Percentiles rank a stretch among this genome's conserved stretches.
Evolutionary conservation across 2,329 filamentous ascomycete genomes (phyloP).

Genomic region (Trichoderma sp.): DNA sequence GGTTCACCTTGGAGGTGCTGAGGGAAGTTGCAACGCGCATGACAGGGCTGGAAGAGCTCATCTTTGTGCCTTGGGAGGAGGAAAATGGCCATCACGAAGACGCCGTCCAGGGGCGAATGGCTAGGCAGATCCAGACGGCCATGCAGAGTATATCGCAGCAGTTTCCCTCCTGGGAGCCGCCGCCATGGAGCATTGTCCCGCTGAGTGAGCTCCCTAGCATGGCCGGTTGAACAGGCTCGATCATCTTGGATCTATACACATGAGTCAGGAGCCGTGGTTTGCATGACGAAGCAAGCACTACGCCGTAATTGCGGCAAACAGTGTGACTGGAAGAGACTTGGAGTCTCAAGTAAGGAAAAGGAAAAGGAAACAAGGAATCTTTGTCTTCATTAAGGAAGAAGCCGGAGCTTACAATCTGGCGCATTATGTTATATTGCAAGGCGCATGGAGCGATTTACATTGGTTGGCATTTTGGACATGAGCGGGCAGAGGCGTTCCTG

Average conservation of each 20-base stretch:
- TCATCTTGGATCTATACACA: background rate
- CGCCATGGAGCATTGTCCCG: conserved; percentile 43
- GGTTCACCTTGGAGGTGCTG: conserved; percentile 45
- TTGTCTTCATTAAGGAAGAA: background rate
- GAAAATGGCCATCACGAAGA: conserved; percentile 38
- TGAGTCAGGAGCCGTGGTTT: background rate
- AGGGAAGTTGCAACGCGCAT: conserved; percentile 43
- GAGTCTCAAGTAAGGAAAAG: background rate
- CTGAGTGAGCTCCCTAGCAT: conserved; percentile 32
- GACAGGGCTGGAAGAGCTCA: conserved; percentile 44
- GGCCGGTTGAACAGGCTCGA: conserved; percentile 17
- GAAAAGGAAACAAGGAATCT: too few species aligned
- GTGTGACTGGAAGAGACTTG: background rate
- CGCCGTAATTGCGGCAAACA: too few species aligned
- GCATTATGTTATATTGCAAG: background rate
- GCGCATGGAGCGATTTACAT: background rate
- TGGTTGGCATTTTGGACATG: background rate
- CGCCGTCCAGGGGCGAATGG: conserved; percentile 39
- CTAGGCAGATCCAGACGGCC: conserved; percentile 42
- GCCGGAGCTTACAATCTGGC: too few species aligned
- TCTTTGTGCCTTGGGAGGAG: conserved; percentile 47
- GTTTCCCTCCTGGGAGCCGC: conserved; percentile 38
- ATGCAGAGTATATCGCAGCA: conserved; percentile 38
- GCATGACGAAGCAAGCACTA: background rate
- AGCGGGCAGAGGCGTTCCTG: background rate